Percentiles rank a stretch among this genome's conserved stretches.
Evolutionary conservation across 1,284 basidiomycete genomes (phyloP).

Genomic region (Tetrapyrgos nigripes): DNA sequence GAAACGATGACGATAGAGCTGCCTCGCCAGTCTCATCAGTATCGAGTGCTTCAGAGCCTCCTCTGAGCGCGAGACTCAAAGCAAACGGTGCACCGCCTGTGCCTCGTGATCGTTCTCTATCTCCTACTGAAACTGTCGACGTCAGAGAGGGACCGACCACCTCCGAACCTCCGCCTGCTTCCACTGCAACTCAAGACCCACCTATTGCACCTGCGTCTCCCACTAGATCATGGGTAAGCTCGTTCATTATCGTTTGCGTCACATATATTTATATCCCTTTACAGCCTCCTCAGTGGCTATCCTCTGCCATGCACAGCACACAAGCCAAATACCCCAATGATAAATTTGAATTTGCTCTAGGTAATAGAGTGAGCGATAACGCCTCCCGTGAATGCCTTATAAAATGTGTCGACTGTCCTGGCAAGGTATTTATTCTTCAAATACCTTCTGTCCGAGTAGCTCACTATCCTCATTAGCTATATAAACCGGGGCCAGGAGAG

Average conservation of each 20-base stretch:
- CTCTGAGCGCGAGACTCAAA: constrained; percentile 66
- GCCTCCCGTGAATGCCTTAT: constrained; percentile 79
- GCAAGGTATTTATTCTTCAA: constrained; percentile 80
- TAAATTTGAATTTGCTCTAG: constrained; percentile 78
- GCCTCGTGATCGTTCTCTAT: constrained; percentile 15
- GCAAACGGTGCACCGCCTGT: constrained; percentile 4
- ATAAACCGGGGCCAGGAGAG: constrained; percentile 91
- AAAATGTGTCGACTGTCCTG: constrained; percentile 94
- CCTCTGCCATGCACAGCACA: constrained; percentile 60
- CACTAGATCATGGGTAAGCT: constrained; percentile 20
- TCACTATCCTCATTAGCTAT: constrained; percentile 65
- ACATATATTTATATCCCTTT: no score
- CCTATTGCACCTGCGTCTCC: constrained; percentile 6
- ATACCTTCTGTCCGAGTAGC: no score
- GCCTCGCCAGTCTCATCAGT: constrained; percentile 71
- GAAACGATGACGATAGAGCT: constrained; percentile 54
- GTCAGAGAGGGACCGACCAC: not conserved
- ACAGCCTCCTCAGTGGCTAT: constrained; percentile 79
- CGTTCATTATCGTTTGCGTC: no score
- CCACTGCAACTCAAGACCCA: constrained; percentile 1
- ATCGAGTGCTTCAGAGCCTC: constrained; percentile 73
- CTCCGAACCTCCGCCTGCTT: constrained; percentile 4
- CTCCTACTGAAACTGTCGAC: constrained; percentile 9
- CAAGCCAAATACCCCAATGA: constrained; percentile 83
- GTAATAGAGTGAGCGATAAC: constrained; percentile 57